Base-by-base conservation (phyloP, 2,329 filamentous ascomycete species). In the Hypoxylon sp. region DNA sequence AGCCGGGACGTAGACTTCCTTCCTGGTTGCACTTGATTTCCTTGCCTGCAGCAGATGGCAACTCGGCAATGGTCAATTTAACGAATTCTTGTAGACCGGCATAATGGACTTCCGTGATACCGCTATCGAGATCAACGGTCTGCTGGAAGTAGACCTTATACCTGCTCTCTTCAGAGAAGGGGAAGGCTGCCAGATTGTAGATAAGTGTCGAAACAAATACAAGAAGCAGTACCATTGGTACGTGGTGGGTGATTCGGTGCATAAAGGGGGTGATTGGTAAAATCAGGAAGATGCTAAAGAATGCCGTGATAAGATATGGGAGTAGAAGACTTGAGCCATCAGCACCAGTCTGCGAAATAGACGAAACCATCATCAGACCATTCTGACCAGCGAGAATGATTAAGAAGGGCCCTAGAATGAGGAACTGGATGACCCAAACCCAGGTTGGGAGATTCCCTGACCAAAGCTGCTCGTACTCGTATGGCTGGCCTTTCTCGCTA, bases 141-240 rank as follows among this genome's bases (percentile, higher is more conserved):
- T 99, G 94, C 53, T 92, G 83, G 78, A 98, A 98, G 79, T 90
- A 97, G 51, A 95, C 85, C 79, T 98, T 98, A 79, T 97, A 89
- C 38, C 93, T 88, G 76, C 90, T 92, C 65, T 89, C 86, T 21
- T 87, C 82, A 0, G 93, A 96, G 80, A 98, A 98, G 0, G 96
- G 96, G 79, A 97, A 98, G 1, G 92, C 93, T 2, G 88, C 81
- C 3, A 98, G 86, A 76, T 97, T 97, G 82, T 97, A 98, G 61
- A 94, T 86, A 28, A 97, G 81, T 0, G 93, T 97, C 30, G 85
- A 92, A 23, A 88, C 75, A 67, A 94, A 93, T 7, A 97, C 82
- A 11, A 90, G 76, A 28, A 97, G 84, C 14, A 98, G 79, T 73
- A 97, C 90, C 0, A 91, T 82, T 0, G 96, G 94, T 3, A 98